Conservation (phyloP, 306 rosid genomes). For the Prunus mume region DNA sequence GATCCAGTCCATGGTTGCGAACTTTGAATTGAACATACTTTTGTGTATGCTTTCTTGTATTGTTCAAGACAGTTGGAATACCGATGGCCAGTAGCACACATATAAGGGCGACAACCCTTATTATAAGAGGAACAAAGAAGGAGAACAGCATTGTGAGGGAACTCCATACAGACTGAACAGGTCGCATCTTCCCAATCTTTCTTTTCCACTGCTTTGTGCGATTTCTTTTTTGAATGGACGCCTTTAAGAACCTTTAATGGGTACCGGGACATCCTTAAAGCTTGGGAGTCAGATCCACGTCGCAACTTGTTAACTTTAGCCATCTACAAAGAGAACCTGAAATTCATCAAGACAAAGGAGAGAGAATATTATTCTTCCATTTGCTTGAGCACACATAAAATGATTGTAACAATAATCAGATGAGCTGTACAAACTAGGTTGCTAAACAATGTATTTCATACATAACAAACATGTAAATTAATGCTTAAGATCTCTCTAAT, state of each 20-base stretch:
- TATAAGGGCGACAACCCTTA: slow-evolving; percentile 95
- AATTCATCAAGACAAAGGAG: slow-evolving; percentile 8
- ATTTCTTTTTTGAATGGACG: slow-evolving; percentile 42
- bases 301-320: slow-evolving; percentile 39
- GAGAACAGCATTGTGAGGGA: slow-evolving; percentile 95
- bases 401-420: neutral
- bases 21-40: slow-evolving; percentile 48
- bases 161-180: slow-evolving; percentile 97
- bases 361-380: slow-evolving; percentile 3
- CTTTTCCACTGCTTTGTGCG: slow-evolving; percentile 50
- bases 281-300: slow-evolving; percentile 16
- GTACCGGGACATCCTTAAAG: slow-evolving; percentile 20
- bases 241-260: slow-evolving; percentile 43
- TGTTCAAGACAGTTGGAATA: slow-evolving; percentile 95
- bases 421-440: neutral
- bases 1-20: slow-evolving; percentile 29
- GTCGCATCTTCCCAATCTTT: slow-evolving; percentile 79
- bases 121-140: slow-evolving; percentile 95
- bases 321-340: slow-evolving; percentile 40
- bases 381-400: neutral
- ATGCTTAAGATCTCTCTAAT: neutral
- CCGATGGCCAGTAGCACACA: slow-evolving; percentile 93
- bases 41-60: slow-evolving; percentile 84
- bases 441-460: neutral
- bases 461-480: neutral